These are phyloP conservation scores for Sechiopsis laciniata DNA, from an alignment of 306 rosid genomes.

Conservation along the genomic window DNA sequence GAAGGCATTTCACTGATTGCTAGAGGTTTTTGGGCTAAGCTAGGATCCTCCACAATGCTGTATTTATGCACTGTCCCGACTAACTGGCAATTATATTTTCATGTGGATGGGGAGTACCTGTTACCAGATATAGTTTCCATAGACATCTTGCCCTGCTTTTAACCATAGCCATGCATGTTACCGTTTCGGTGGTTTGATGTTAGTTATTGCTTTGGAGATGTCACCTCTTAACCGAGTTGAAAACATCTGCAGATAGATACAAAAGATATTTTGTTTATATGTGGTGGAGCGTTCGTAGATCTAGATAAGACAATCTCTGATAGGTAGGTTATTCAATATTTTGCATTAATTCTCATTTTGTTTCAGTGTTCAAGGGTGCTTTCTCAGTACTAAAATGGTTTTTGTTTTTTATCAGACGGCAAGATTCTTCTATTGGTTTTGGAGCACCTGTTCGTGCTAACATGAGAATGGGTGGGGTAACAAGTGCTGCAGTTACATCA, in stretches of 20 bases:
- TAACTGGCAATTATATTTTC: not conserved
- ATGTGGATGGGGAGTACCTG: not conserved
- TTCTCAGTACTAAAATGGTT: conserved; percentile 5
- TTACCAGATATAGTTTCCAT: not conserved
- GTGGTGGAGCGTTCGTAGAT: conserved; percentile 95
- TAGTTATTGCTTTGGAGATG: conserved; percentile 11
- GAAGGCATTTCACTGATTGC: not conserved
- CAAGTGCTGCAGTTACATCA: conserved; percentile 61
- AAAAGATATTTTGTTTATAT: conserved; percentile 84
- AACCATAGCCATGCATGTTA: not conserved
- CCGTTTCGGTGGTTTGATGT: not conserved
- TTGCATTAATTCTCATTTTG: not conserved
- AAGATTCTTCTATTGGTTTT: conserved; percentile 93
- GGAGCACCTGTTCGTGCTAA: conserved; percentile 97
- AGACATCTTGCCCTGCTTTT: not conserved
- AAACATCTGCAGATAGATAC: conserved; percentile 70
- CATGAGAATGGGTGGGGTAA: conserved; percentile 67
- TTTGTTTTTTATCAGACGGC: conserved; percentile 60
- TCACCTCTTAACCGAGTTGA: conserved; percentile 15
- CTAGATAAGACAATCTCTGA: conserved; percentile 98
- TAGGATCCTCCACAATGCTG: not conserved
- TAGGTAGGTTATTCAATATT: conserved; percentile 43
- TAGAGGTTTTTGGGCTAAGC: not conserved
- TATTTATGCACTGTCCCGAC: not conserved
- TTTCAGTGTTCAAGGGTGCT: conserved; percentile 12